Base-by-base conservation (phyloP, 2,329 filamentous ascomycete genomes). In the Sporothrix pallida region DNA sequence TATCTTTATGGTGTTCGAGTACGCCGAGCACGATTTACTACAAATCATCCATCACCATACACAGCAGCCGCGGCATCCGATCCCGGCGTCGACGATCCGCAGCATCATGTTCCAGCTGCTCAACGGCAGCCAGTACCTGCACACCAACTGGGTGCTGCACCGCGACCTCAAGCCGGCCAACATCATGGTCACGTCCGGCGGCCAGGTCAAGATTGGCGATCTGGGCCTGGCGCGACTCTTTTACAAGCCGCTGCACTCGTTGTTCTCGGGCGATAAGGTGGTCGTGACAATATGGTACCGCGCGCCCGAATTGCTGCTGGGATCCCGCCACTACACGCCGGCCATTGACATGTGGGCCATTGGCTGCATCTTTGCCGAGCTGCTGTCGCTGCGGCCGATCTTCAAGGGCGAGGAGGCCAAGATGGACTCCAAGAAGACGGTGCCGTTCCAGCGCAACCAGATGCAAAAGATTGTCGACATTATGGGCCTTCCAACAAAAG, bases 211-310 rank as follows among this genome's bases (percentile, higher is more conserved):
- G 80, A 97, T 99, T 76, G 96, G 96, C 56, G 96, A 99, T 82
- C 84, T 99, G 56, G 96, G 96, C 2, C 88, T 99, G 1, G 96
- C 96, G 8, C 91, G 96, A 20, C 87, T 98, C 1, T 98, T 98
- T 82, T 92, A 96, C 83, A 98, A 98, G 80, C 96, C 96, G 0
- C 85, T 98, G 0, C 94, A 97, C 79, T 93, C 93, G 0, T 88
- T 99, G 1, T 99, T 96, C 82, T 93, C 90, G 20, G 96, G 96
- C 71, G 96, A 99, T 78, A 99, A 99, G 81, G 96, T 99, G 2
- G 96, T 99, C 71, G 96, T 99, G 15, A 99, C 96, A 0, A 99
- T 99, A 76, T 99, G 96, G 96, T 99, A 99, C 79, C 93, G 96
- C 26, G 96, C 96, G 0, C 96, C 96, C 0, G 96, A 99, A 82